Evolutionary conservation across 1,139 yeast species (phyloP), one percentile per base, ranked within the genome.

Genomic region (Geotrichum reessii): DNA sequence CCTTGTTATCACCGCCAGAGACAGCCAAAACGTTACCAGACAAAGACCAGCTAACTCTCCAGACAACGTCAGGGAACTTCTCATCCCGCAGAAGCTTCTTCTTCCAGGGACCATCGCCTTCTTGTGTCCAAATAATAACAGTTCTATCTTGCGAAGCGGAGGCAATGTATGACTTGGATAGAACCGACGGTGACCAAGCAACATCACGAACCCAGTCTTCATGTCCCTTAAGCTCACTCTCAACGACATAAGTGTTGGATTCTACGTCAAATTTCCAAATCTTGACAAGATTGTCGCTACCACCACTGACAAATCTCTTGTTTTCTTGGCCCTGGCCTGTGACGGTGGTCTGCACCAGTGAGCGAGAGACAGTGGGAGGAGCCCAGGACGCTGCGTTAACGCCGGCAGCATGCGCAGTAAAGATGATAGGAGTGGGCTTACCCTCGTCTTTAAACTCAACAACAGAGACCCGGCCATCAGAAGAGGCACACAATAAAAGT

Each of bases 121-220:
- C 92, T 69, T 84, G 85, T 25, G 96, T 86, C 99, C 99, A 93
- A 71, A 93, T 88, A 63, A 91, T 80, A 59, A 95, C 98, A 0
- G 95, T 87, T 71, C 91, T 86, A 73, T 95, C 99, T 76, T 95
- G 99, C 21, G 98, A 92, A 17, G 97, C 98, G 52, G 97, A 86
- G n/a, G 99, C 99, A 69, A 93, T 87, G 73, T 91, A 93, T 21
- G 95, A 84, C 66, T 90, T 87, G 53, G 90, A 82, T 62, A 93
- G 79, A 51, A 89, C 85, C 1, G 96, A 86, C 53, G 98, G 97
- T 19, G 97, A 90, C 99, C 99, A 93, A 7, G 96, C 92, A 61
- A 93, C 97, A 73, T 93, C 99, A 72, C 99, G 84, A 44, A 93
- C 97, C 99, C 99, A 95, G 74, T 93, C 99, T 22, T 89, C 79